Base-by-base conservation (phyloP, 2,329 filamentous ascomycete species). In the Alternaria arbusti region DNA sequence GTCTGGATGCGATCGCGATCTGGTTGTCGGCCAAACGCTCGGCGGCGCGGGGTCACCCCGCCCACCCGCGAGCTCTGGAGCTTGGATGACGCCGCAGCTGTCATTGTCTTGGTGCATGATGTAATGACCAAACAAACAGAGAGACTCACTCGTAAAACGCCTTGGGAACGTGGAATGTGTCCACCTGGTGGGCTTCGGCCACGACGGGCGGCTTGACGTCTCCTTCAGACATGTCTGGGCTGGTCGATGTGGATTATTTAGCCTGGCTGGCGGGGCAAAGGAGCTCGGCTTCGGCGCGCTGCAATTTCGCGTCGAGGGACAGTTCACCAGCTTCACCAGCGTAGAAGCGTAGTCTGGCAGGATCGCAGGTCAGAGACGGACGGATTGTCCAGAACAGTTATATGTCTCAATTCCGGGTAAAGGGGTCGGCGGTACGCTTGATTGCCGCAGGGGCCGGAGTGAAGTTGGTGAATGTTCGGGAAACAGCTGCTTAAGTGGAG, bases 171-270 rank as follows among this genome's bases (percentile, higher is more conserved):
- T 88, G 84, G 80, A 83, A 93, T 20, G 91, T 94, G 81, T 92
- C 89, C 72, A 93, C 90, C 77, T 89, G 82, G 81, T 93, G 91
- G 75, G 91, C 90, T 85, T 94, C 91, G 65, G 86, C 85, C 74
- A 94, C 91, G 74, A 91, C 89, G 25, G 75, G 73, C 30, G 82
- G 81, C 70, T 80, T 77, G 43, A 77, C 74, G 55, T 76, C 65
- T 65, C 82, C 82, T 70, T 84, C 82, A 66, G 82, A 84, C 82
- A 84, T 84, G 65, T 55, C 36, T 70, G 68, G 47, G 57, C 23
- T 57, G 65, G 62, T 57, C 58, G 52, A 47, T 54, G 45, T 58
- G 54, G 50, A 63, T 36, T 44, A 25, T 15, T 15, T 52, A 44
- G 59, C 55, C 61, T 61, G 36, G 36, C 46, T 28, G 54, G 56